These are phyloP conservation scores for Triticum dicoccoides DNA, from an alignment of 176 grass and related monocot genomes.

Conservation along the genomic window DNA sequence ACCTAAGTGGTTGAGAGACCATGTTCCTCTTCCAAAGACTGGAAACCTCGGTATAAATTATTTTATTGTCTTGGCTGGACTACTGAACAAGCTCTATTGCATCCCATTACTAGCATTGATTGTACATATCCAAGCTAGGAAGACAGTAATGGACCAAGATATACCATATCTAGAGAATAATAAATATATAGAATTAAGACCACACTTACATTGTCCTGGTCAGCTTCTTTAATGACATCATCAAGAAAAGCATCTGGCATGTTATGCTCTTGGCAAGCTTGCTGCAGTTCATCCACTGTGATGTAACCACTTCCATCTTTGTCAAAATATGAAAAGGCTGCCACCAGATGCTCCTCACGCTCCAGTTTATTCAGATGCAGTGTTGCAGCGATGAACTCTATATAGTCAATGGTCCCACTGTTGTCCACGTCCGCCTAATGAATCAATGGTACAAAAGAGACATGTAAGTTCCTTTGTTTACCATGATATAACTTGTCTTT, in stretches of 20 bases:
- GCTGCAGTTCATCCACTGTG: constrained; percentile 95
- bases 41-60: neutral
- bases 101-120: neutral
- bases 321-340: constrained; percentile 96
- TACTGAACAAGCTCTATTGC: neutral
- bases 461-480: constrained; percentile 15
- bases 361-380: constrained; percentile 98
- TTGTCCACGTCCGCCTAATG: constrained; percentile 96
- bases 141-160: neutral
- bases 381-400: constrained; percentile 98
- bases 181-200: constrained; percentile 5
- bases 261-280: constrained; percentile 95
- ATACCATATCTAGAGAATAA: neutral
- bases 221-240: constrained; percentile 92
- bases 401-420: constrained; percentile 95
- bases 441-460: constrained; percentile 24
- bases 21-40: neutral
- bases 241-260: constrained; percentile 98
- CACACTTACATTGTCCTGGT: constrained; percentile 96
- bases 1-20: neutral
- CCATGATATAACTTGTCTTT: neutral
- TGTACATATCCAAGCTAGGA: neutral
- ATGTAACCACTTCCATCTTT: constrained; percentile 99
- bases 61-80: neutral
- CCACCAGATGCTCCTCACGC: constrained; percentile 91